Evolutionary conservation across 768 basidiomycete genomes (phyloP).

Genomic region (Hygrocybe coccinea): DNA sequence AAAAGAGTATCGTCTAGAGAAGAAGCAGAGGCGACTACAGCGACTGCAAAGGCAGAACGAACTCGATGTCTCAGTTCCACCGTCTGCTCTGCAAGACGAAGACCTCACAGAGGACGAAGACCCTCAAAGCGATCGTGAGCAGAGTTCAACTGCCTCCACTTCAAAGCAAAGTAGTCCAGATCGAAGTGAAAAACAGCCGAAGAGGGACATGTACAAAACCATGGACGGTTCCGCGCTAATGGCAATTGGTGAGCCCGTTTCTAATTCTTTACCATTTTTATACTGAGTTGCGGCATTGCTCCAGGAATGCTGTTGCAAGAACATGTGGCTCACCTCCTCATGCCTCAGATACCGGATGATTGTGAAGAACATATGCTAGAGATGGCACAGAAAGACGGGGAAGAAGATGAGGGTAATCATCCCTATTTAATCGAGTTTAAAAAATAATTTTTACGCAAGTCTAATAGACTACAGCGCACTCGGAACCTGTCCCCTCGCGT

Average conservation of each 20-base stretch:
- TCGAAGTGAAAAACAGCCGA: constrained; percentile 9
- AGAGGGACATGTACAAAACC: constrained; percentile 67
- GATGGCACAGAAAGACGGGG: constrained; percentile 1
- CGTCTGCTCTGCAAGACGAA: constrained; percentile 5
- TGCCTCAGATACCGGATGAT: constrained; percentile 34
- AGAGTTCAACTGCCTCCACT: not conserved
- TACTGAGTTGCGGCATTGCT: not conserved
- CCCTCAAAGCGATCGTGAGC: not conserved
- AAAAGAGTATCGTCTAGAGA: constrained; percentile 42
- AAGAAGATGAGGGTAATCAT: constrained; percentile 1
- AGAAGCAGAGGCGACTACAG: constrained; percentile 26
- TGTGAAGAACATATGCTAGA: constrained; percentile 40
- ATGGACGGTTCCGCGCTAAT: constrained; percentile 71
- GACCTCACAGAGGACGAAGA: not conserved
- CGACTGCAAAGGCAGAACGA: constrained; percentile 11
- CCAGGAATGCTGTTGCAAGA: constrained; percentile 71
- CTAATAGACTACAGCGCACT: too few species aligned
- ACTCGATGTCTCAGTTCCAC: not conserved
- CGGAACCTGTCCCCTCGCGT: too few species aligned
- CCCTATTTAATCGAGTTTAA: too few species aligned
- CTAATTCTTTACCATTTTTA: not conserved
- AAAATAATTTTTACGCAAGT: too few species aligned
- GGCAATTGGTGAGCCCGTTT: constrained; percentile 51
- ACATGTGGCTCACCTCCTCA: constrained; percentile 45
- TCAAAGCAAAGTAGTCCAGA: not conserved